These are phyloP conservation scores for Breviolum minutum DNA, from an alignment of 73 alveolate genomes.

Conservation along the genomic window DNA sequence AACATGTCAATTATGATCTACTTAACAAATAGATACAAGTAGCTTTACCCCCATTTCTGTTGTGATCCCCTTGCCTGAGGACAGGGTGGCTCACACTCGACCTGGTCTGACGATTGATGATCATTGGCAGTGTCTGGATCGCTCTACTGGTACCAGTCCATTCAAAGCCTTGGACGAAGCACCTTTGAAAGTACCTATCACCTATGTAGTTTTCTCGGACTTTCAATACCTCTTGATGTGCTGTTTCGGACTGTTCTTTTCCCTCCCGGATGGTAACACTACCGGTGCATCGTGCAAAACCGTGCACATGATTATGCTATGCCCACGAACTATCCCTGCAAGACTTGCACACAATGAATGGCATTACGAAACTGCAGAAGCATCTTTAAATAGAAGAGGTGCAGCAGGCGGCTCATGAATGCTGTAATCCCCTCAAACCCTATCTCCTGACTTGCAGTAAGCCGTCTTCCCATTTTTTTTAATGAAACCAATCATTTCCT, in stretches of 20 bases:
- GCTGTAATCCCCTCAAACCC: not conserved
- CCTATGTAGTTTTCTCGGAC: too few species aligned
- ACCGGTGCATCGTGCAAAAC: not conserved
- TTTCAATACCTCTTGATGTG: too few species aligned
- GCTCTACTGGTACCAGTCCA: not conserved
- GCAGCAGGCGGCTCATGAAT: not conserved
- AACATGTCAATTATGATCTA: not conserved
- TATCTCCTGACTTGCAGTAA: not conserved
- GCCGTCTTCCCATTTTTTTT: too few species aligned
- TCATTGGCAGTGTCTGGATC: not conserved
- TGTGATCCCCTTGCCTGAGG: constrained; percentile 6
- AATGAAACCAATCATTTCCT: too few species aligned
- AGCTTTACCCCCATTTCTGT: too few species aligned
- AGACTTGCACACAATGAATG: too few species aligned
- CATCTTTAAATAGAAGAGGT: not conserved
- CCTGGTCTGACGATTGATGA: not conserved
- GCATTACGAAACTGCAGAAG: not conserved
- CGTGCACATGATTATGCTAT: too few species aligned
- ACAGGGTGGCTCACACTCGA: constrained; percentile 34
- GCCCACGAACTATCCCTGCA: too few species aligned
- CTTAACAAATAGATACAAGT: too few species aligned
- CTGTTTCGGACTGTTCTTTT: too few species aligned
- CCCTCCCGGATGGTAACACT: too few species aligned
- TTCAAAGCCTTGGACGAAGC: not conserved
- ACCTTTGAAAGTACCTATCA: not conserved